Conservation (phyloP, 371 early-diverging fungal genomes). For the Apophysomyces ossiformis region DNA sequence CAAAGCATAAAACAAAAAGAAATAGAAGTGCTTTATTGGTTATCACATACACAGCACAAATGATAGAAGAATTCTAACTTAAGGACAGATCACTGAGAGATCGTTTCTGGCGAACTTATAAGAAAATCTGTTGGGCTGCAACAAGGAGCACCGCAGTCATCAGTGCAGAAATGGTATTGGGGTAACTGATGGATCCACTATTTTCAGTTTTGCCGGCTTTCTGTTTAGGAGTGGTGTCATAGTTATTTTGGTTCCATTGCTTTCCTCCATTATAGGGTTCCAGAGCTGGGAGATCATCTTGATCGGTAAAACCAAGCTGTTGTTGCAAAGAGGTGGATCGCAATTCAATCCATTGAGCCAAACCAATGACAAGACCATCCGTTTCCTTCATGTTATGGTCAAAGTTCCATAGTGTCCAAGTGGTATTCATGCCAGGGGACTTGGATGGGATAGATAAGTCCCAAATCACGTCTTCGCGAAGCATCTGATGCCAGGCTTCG, state of each 20-base stretch:
- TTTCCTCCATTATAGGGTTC: constrained; percentile 26
- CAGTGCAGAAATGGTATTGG: background rate
- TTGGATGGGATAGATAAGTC: constrained; percentile 33
- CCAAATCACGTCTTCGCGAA: constrained; percentile 53
- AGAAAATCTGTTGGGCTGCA: background rate
- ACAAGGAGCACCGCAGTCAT: background rate
- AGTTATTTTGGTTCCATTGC: constrained; percentile 4
- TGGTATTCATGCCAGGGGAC: constrained; percentile 40
- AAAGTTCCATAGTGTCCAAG: constrained; percentile 53
- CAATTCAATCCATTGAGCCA: constrained; percentile 36
- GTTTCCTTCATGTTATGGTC: constrained; percentile 41
- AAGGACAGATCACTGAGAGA: too few relatives aligned
- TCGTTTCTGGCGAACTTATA: background rate
- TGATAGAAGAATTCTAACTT: too few relatives aligned
- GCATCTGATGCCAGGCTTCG: constrained; percentile 49
- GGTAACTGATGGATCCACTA: background rate
- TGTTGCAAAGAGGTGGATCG: constrained; percentile 32
- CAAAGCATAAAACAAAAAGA: too few relatives aligned
- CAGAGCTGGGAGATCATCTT: constrained; percentile 36
- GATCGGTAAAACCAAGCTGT: constrained; percentile 37
- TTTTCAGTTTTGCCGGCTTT: background rate
- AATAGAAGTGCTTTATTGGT: too few relatives aligned
- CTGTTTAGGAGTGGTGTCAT: background rate
- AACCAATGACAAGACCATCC: constrained; percentile 32
- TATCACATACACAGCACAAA: too few relatives aligned